These are phyloP conservation scores for Amesomyces nigricolor DNA, from an alignment of 2,329 filamentous ascomycete genomes.

Conservation along the genomic window DNA sequence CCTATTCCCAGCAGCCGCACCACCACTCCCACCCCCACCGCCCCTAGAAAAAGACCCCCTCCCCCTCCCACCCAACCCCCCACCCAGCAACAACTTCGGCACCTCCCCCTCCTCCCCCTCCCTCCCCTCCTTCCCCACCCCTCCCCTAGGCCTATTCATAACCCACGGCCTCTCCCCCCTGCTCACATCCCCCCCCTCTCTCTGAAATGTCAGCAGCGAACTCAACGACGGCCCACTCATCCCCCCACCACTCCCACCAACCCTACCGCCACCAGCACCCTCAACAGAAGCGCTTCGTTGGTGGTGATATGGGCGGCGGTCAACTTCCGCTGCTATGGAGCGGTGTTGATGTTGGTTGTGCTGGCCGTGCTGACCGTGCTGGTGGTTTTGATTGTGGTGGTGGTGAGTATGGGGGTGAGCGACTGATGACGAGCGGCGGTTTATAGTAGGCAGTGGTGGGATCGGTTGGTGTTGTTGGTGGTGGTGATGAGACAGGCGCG, in stretches of 20 bases:
- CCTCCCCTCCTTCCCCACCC: neutral
- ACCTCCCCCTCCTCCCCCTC: neutral
- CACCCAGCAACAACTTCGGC: neutral
- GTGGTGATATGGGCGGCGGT: constrained; percentile 41
- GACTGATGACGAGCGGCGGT: constrained; percentile 63
- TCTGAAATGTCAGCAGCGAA: constrained; percentile 49
- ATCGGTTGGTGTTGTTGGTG: too few relatives aligned
- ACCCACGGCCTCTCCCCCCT: constrained; percentile 9
- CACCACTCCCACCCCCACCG: neutral
- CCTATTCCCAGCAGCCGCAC: neutral
- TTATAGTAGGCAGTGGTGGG: constrained; percentile 37
- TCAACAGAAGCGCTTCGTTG: constrained; percentile 61
- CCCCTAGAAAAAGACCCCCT: constrained; percentile 9
- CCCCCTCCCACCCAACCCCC: neutral
- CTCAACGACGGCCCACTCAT: constrained; percentile 50
- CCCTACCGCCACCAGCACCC: constrained; percentile 58
- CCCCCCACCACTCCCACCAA: too few relatives aligned
- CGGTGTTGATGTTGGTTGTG: constrained; percentile 44
- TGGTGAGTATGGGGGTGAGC: constrained; percentile 30
- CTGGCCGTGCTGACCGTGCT: neutral
- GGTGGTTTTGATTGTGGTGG: neutral
- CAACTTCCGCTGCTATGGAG: constrained; percentile 54
- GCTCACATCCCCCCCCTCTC: constrained; percentile 33
- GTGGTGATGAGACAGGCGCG: constrained; percentile 46
- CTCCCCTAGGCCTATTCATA: constrained; percentile 14